Conservation (phyloP, 176 grass and related monocot genomes). For the Carex pumila region DNA sequence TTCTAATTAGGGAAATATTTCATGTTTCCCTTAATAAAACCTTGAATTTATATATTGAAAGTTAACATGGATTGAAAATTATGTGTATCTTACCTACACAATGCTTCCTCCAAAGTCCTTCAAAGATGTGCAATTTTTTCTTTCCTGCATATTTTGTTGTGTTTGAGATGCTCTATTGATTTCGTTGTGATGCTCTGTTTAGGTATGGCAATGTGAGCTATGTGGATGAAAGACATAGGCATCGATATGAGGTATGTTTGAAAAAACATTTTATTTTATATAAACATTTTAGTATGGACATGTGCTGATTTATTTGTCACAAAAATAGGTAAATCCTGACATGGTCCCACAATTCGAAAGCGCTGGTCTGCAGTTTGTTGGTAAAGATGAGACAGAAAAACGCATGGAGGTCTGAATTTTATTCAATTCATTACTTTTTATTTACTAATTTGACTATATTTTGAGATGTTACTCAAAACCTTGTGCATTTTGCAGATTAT, state of each 20-base stretch:
- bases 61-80: background rate
- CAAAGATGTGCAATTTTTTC: background rate
- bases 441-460: background rate
- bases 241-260: slow-evolving; percentile 77
- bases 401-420: slow-evolving; percentile 73
- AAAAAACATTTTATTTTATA: background rate
- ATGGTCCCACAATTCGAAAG: slow-evolving; percentile 88
- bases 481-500: slow-evolving; percentile 57
- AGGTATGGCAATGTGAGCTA: slow-evolving; percentile 67
- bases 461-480: background rate
- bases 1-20: background rate
- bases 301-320: background rate
- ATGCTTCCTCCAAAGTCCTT: background rate
- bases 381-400: slow-evolving; percentile 59
- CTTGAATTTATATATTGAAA: background rate
- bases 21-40: background rate
- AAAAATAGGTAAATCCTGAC: slow-evolving; percentile 77
- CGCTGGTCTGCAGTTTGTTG: slow-evolving; percentile 79
- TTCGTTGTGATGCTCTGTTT: background rate
- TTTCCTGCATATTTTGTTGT: slow-evolving; percentile 6
- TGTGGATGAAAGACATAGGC: slow-evolving; percentile 85
- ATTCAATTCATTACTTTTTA: background rate
- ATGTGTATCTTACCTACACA: background rate
- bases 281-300: background rate
- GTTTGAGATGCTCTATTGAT: slow-evolving; percentile 4